Evolutionary conservation across 495 filamentous ascomycete genomes (phyloP), one percentile per base, ranked within the genome.

Genomic region (Paragyromitra xinjiangensis): DNA sequence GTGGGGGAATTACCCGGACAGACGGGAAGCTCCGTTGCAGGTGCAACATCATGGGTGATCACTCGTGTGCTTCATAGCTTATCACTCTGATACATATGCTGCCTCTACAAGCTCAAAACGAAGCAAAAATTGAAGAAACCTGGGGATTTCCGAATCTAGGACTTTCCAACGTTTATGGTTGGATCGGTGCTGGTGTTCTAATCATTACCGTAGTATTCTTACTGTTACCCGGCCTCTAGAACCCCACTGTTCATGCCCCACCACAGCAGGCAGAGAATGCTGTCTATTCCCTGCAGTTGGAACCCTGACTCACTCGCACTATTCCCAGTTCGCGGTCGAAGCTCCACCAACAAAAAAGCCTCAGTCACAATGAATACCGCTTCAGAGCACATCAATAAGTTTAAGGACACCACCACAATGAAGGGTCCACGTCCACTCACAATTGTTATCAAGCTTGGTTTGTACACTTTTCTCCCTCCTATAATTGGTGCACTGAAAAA

Each of bases 401-500:
- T 65, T 8, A 55, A 50, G 63, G 67, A 75, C 39, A 37, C 59
- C 26, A 70, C 56, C 11, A 80, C 74, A 50, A 85, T 84, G 82
- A 88, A 85, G 83, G 85, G 84, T 58, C 81, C 83, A 40, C 83
- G 82, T 75, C 81, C 85, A 78, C 84, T 91, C 77, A 94, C 92
- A 51, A 90, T 98, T 71, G 94, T 98, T 80, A 97, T 98, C 77
- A 98, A 98, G 85, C 86, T 98, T 77, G 94, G 94, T 97, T 87
- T 86, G 90, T 70, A 29, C 56, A 22, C 53, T 73, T 62, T 26
- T 42, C 19, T 64, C 11, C 55, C 26, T 56, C 9, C 64, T 39
- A 59, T 19, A 26, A 12, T 62, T 69, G 19, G n/a, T 61, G 12
- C 45, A 19, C 29, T 19, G 37, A 26, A 26, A 39, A 40, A 16